Base-by-base conservation (phyloP, 148 eudicot species). In the Silene latifolia region DNA sequence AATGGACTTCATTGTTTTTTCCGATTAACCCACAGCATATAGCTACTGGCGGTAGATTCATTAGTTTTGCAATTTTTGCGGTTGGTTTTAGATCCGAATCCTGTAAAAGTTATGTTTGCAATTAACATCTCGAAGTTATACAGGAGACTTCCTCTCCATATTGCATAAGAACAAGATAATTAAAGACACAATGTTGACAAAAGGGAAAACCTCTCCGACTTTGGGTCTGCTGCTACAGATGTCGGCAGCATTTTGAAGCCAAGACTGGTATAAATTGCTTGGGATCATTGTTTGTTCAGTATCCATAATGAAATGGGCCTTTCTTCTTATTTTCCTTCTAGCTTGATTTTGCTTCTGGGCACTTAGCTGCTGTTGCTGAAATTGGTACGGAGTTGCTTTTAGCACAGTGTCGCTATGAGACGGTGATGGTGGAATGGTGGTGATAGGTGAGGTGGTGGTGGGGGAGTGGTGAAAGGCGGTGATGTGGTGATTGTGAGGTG, bases 231-330 rank as follows among this genome's bases (percentile, higher is more conserved):
- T 85, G 62, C 80, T 67, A 61, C 83, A 79, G 35, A 88, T 77
- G 78, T 92, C 97, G 71, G 89, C 74, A 29, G 94, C 66, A 81
- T 84, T 69, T 80, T 84, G 91, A 78, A 96, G 97, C 99, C 99
- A 96, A 23, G 91, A 80, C 76, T 96, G 99, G 85, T 90, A 96
- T 67, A 88, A 76, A 15, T 79, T 86, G 78, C 91, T 91, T 27
- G 98, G 93, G 58, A 96, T 88, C 76, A 96, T 87, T 48, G 83
- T 89, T 74, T 89, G 93, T 23, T 87, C 91, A 80, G 85, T 80
- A 82, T 95, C 99, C 89, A 95, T 89, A 14, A 77, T 60, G 68
- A 74, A 58, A 72, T 83, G 72, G 73, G 83, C 74, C 69, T 81
- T 75, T 74, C 81, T 86, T 82, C 82, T 87, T 81, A 80, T 82